Conservation (phyloP, 2,329 filamentous ascomycete genomes). For the Achaetomium macrosporum region DNA sequence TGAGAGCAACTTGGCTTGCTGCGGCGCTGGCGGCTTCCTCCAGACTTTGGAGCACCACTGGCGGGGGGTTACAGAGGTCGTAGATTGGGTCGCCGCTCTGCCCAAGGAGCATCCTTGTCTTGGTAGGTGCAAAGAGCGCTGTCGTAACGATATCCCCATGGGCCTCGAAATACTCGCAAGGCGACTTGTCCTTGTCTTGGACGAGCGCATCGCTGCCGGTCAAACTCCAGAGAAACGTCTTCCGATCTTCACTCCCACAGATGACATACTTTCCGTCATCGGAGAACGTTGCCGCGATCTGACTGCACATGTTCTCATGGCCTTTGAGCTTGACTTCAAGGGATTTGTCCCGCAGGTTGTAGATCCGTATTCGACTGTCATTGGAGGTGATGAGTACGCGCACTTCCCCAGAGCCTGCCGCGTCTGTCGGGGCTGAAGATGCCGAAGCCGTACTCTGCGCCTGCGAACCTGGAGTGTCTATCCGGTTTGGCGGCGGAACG, state of each 20-base stretch:
- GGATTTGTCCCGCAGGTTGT: slow-evolving; percentile 78
- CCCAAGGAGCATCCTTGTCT: slow-evolving; percentile 70
- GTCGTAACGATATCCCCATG: slow-evolving; percentile 84
- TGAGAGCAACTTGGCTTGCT: slow-evolving; percentile 37
- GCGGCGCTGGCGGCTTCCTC: slow-evolving; percentile 48
- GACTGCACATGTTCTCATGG: slow-evolving; percentile 82
- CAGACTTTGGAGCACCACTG: slow-evolving; percentile 71
- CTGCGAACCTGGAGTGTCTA: slow-evolving; percentile 23
- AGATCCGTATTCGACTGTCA: slow-evolving; percentile 85
- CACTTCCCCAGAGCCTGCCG: slow-evolving; percentile 47
- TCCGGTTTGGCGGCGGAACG: slow-evolving; percentile 39
- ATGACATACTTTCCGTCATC: slow-evolving; percentile 83
- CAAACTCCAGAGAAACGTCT: slow-evolving; percentile 86
- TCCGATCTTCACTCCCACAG: slow-evolving; percentile 87
- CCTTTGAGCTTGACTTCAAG: slow-evolving; percentile 88
- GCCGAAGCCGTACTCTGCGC: slow-evolving; percentile 6
- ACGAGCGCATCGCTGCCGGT: slow-evolving; percentile 53
- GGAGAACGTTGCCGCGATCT: slow-evolving; percentile 84
- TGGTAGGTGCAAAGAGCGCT: slow-evolving; percentile 77
- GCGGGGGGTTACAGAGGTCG: slow-evolving; percentile 91
- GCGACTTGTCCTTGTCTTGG: slow-evolving; percentile 73
- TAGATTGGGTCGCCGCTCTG: slow-evolving; percentile 89
- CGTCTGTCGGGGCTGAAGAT: slow-evolving; percentile 16
- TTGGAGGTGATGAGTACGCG: slow-evolving; percentile 92
- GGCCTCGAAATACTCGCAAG: slow-evolving; percentile 85